Evolutionary conservation across 2,329 filamentous ascomycete species (phyloP), one percentile per base, ranked within the genome.

Genomic region (Epicoccum sorghinum): DNA sequence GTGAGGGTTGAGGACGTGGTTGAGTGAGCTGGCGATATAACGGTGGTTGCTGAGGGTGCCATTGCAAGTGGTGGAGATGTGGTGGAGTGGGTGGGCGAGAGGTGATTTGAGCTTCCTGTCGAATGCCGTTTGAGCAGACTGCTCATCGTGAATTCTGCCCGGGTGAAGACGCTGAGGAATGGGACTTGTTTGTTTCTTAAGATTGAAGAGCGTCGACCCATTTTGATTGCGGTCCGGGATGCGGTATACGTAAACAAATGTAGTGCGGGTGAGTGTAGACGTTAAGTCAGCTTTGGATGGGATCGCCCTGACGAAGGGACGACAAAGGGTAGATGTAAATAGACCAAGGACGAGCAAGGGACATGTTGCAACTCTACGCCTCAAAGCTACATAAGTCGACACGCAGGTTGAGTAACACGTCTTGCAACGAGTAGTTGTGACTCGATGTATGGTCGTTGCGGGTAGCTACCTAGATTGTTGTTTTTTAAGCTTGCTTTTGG

Each of bases 241-340:
- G 27, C 27, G 9, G 9, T 29, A 29, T 29, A 29, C 27, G 9
- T 7, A 29, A 29, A 29, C 27, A 29, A 9, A 29, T 9, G 27
- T 29, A 2, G 9, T 9, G 27, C 9, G 6, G 9, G 27, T 29
- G 27, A 29, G 32, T 12, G 29, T 30, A 30, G 7, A 12, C 29
- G 7, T 30, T 2, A 13, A n/a, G 33, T 23, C 12, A 18, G 33
- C 24, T 38, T 40, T n/a, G 40, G 24, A 14, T 9, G 23, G 51
- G 51, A 24, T 29, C 40, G 45, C 51, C 51, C 45, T 48, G 23
- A n/a, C 49, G 36, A 54, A 54, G 18, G 40, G 40, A 48, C 45
- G n/a, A 22, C 13, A 22, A 39, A 45, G 24, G 36, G 39, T 33
- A 12, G 24, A 33, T 12, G 13, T n/a, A 4, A 12, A 33, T 33